A percentile compares a stretch with the other conserved stretches of the same genome.
phyloP scores from a whole-genome alignment of 805 yeast species.

The Ogataea pilisensis region DNA sequence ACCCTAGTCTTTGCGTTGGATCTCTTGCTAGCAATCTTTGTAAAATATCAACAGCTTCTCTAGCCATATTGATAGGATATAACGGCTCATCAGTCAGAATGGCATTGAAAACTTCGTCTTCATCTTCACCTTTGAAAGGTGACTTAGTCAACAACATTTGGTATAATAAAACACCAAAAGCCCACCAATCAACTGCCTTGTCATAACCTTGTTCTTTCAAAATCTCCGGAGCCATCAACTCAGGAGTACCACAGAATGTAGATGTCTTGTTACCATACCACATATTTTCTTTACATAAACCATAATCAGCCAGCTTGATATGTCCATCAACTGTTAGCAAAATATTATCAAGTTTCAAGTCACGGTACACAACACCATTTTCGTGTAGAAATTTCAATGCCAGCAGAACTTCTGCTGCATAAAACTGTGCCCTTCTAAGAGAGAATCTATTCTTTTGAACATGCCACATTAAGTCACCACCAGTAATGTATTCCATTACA shows the following conservation, averaged over 20 bases:
- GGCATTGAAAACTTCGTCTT: conserved; percentile 93
- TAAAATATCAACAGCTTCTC: conserved; percentile 90
- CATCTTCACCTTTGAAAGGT: conserved; percentile 88
- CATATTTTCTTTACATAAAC: conserved; percentile 85
- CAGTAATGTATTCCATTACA: conserved; percentile 97
- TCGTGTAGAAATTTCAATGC: conserved; percentile 93
- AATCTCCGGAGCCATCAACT: conserved; percentile 98
- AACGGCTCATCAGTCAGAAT: conserved; percentile 94
- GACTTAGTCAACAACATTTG: conserved; percentile 96
- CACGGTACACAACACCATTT: conserved; percentile 93
- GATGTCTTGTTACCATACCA: conserved; percentile 71
- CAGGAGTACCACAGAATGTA: conserved; percentile 99
- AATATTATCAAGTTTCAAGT: conserved; percentile 91
- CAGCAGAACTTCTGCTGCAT: conserved; percentile 92
- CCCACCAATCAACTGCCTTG: conserved; percentile 99
- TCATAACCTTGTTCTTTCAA: conserved; percentile 89
- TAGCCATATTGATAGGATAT: conserved; percentile 96
- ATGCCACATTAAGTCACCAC: conserved; percentile 99
- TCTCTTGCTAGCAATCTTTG: conserved; percentile 90
- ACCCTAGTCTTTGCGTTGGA: conserved; percentile 78
- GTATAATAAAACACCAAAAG: conserved; percentile 92
- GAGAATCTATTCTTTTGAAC: conserved; percentile 90
- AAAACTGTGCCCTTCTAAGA: conserved; percentile 89
- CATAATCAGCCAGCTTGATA: conserved; percentile 95
- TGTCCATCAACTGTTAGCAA: conserved; percentile 87